Evolutionary conservation across 345 rosid species (phyloP), one percentile per base, ranked within the genome.

Genomic region (Hypericum perforatum): DNA sequence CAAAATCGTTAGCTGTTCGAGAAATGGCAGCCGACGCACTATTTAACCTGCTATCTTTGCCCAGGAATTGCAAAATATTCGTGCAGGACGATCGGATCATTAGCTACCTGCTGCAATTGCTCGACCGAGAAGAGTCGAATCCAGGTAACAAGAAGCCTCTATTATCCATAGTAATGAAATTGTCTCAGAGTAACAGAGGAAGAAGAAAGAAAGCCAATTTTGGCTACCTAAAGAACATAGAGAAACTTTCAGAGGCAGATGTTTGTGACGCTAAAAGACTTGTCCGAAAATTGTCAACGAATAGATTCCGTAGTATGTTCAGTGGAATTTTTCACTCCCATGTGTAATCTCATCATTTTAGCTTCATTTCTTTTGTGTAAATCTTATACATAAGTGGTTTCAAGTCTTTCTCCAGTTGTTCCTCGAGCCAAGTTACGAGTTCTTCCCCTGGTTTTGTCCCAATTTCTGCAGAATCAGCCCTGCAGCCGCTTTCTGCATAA

Each of bases 201-300:
- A 82, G 94, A 69, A 87, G 80, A 43, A 87, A 87, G 76, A 87
- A 87, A 47, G 86, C 65, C 12, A 65, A 47, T 63, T 91, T 96
- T 29, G 88, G 88, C 41, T 83, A 81, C 56, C 51, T 85, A 69
- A 91, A 85, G 72, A 81, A 70, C 76, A 75, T 91, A 42, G 95
- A 85, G 63, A 91, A 87, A 67, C 77, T 91, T 50, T 88, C 98
- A 10, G 94, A 79, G 57, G 82, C 82, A 9, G 95, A 87, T 62
- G 89, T 74, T 43, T 59, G 69, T 7, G 98, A 83, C 63, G 98
- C 95, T 53, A 91, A 85, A 74, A 80, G 66, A 63, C 88, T 91
- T 63, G 78, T 85, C 56, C 78, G 83, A 76, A 91, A 79, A 63
- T 54, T 90, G 15, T 90, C 97, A 16, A 59, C 70, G 8, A 84